Evolutionary conservation across 768 basidiomycete species (phyloP).

Genomic region (Pilatotrama ljubarskyi): DNA sequence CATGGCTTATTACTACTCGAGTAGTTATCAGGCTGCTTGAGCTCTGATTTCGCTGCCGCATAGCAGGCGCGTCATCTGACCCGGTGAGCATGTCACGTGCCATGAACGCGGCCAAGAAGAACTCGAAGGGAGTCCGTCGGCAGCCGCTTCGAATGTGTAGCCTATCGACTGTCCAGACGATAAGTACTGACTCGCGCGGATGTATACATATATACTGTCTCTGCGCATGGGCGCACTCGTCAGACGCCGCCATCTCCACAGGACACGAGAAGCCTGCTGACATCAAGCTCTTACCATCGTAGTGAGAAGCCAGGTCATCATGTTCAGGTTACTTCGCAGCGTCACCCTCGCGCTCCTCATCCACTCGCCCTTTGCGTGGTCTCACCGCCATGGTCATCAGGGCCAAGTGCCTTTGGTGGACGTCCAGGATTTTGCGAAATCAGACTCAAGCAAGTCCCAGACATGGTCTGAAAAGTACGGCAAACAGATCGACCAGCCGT

Average conservation of each 20-base stretch:
- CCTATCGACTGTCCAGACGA: conserved; percentile 6
- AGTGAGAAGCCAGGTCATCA: neutral
- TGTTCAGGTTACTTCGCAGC: neutral
- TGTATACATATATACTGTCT: neutral
- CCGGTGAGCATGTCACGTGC: neutral
- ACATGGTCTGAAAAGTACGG: conserved; percentile 78
- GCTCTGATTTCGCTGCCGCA: neutral
- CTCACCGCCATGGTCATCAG: neutral
- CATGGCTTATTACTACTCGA: too few relatives aligned
- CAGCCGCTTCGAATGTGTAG: conserved; percentile 10
- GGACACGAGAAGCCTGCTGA: too few relatives aligned
- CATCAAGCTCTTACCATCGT: too few relatives aligned
- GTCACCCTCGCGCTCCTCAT: neutral
- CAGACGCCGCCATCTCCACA: too few relatives aligned
- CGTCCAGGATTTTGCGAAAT: conserved; percentile 8
- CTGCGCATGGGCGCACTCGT: neutral
- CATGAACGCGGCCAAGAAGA: neutral
- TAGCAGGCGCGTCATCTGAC: neutral
- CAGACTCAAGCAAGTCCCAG: conserved; percentile 21
- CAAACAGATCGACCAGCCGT: conserved; percentile 67
- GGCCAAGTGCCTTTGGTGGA: conserved; percentile 9
- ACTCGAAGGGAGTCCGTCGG: neutral
- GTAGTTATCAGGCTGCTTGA: too few relatives aligned
- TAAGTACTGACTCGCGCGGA: neutral
- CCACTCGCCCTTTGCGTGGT: neutral